phyloP scores from a whole-genome alignment of 768 basidiomycete genomes.

The Mycena chlorophos region DNA sequence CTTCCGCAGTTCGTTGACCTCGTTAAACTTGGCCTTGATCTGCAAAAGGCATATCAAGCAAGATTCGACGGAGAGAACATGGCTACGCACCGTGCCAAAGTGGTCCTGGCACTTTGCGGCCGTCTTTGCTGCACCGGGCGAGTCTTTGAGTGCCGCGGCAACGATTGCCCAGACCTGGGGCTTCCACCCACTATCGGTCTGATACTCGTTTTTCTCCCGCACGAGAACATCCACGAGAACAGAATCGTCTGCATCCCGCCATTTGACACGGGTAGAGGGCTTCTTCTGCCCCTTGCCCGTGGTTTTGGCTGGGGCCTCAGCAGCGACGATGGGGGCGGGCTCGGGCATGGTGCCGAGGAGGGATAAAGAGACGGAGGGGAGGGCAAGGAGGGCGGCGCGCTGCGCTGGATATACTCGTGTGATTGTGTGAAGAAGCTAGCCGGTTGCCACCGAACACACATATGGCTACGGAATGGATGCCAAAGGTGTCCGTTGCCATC shows the following conservation, averaged over 20 bases:
- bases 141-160: background rate
- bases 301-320: background rate
- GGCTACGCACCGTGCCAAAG: constrained; percentile 1
- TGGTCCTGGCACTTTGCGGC: constrained; percentile 4
- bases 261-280: background rate
- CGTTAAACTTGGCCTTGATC: constrained; percentile 18
- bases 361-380: background rate
- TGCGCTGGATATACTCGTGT: background rate
- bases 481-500: background rate
- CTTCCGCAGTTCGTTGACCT: constrained; percentile 17
- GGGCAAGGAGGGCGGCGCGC: background rate
- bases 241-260: constrained; percentile 5
- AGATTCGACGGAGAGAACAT: background rate
- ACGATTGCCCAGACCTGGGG: background rate
- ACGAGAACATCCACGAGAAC: background rate
- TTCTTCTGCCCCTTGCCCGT: background rate
- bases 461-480: background rate
- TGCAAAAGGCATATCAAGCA: background rate
- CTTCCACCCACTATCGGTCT: constrained; percentile 13
- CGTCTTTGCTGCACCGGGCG: background rate
- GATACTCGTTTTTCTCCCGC: background rate
- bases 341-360: background rate
- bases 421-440: background rate
- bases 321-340: background rate
- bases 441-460: background rate